phyloP scores from a whole-genome alignment of 352 stramenopile species.

The Globisporangium alternatum region DNA sequence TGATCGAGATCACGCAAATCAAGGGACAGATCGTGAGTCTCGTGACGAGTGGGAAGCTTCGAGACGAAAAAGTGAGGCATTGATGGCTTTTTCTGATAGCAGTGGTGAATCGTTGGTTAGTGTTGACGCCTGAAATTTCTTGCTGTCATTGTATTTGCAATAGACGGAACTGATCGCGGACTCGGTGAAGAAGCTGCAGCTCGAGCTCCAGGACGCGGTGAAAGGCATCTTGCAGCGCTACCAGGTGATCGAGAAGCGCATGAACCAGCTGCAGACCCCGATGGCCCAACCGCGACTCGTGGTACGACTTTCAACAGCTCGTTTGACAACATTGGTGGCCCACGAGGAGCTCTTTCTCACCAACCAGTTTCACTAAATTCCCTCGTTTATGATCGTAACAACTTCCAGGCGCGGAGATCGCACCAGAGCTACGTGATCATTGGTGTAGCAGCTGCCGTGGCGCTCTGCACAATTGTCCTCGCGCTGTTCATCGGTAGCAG shows the following conservation, averaged over 20 bases:
- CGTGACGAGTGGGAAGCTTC: slow-evolving; percentile 58
- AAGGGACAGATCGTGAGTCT: slow-evolving; percentile 71
- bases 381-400: background rate
- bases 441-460: background rate
- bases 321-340: background rate
- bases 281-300: slow-evolving; percentile 36
- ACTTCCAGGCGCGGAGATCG: slow-evolving; percentile 29
- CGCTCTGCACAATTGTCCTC: slow-evolving; percentile 3
- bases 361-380: background rate
- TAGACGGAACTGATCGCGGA: slow-evolving; percentile 51
- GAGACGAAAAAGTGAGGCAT: slow-evolving; percentile 45
- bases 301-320: slow-evolving; percentile 28
- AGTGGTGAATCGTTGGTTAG: background rate
- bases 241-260: slow-evolving; percentile 54
- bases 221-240: slow-evolving; percentile 56
- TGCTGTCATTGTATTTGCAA: too few relatives aligned
- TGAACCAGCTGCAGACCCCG: slow-evolving; percentile 53
- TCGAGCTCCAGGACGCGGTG: slow-evolving; percentile 56
- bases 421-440: slow-evolving; percentile 24
- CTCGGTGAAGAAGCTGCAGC: slow-evolving; percentile 55
- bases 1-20: slow-evolving; percentile 74
- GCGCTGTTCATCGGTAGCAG: background rate
- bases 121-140: background rate
- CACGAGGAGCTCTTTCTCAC: background rate
- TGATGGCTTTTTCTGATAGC: too few relatives aligned